Conservation (phyloP, 345 rosid species). For the Ceriops zippeliana region DNA sequence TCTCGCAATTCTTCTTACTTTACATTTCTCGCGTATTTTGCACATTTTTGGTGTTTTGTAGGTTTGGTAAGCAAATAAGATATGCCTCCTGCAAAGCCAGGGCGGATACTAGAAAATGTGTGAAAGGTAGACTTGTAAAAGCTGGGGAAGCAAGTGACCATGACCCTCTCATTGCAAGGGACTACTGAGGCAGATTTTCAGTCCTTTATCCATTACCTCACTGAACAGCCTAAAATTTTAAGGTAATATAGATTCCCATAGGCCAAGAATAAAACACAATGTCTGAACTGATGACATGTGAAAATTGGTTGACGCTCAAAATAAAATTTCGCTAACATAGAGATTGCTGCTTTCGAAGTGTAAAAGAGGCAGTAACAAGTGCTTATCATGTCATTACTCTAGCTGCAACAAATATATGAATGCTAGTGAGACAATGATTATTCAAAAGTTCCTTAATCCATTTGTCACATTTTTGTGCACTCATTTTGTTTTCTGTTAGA, state of each 20-base stretch:
- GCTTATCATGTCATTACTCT: no score
- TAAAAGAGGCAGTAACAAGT: no score
- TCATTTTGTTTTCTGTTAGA: no score
- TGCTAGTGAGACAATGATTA: no score
- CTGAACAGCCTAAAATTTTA: background rate
- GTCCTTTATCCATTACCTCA: background rate
- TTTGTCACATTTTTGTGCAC: no score
- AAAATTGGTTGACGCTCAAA: no score
- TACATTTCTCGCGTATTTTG: background rate
- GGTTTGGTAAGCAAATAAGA: constrained; percentile 81
- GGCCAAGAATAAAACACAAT: background rate
- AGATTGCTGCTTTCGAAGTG: no score
- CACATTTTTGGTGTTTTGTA: constrained; percentile 20
- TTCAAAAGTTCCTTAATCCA: no score
- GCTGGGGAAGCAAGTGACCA: constrained; percentile 77
- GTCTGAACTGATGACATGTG: no score
- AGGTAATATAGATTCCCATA: background rate
- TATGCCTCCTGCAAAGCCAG: constrained; percentile 88
- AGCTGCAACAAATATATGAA: no score
- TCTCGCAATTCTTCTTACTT: no score
- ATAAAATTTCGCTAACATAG: constrained; percentile 29
- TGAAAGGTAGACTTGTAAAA: constrained; percentile 91
- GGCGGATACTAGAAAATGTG: constrained; percentile 87
- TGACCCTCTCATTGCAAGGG: constrained; percentile 46
- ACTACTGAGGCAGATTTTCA: constrained; percentile 22